These are phyloP conservation scores for Oxalis stricta DNA, from an alignment of 441 rosid species.

Conservation along the genomic window DNA sequence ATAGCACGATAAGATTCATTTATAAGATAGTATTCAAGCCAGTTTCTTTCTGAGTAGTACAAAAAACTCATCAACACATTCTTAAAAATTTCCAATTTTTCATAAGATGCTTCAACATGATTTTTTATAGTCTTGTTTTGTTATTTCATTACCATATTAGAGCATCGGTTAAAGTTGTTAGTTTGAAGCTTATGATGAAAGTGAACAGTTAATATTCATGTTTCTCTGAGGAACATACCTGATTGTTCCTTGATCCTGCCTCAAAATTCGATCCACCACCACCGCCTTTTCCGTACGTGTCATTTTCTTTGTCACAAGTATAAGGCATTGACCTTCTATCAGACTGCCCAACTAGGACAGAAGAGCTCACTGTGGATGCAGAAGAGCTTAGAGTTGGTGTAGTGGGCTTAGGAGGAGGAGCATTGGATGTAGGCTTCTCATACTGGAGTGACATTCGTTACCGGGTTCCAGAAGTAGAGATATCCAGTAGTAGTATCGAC, in stretches of 20 bases:
- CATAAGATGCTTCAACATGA: too few relatives aligned
- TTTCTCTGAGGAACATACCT: slow-evolving; percentile 20
- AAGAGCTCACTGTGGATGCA: too few relatives aligned
- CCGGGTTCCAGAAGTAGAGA: slow-evolving; percentile 87
- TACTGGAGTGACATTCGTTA: slow-evolving; percentile 85
- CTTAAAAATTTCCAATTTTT: too few relatives aligned
- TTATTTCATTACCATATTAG: neutral
- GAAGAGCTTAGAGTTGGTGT: slow-evolving; percentile 31
- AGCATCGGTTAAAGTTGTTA: too few relatives aligned
- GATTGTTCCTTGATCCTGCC: slow-evolving; percentile 22
- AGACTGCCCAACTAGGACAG: slow-evolving; percentile 42
- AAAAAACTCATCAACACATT: too few relatives aligned
- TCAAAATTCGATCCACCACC: slow-evolving; percentile 25
- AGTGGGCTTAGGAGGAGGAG: slow-evolving; percentile 22
- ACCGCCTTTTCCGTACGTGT: slow-evolving; percentile 23
- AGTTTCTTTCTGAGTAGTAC: too few relatives aligned
- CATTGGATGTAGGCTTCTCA: slow-evolving; percentile 39
- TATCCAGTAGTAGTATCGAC: slow-evolving; percentile 80
- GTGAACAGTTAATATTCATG: too few relatives aligned
- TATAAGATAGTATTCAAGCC: too few relatives aligned
- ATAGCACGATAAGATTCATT: too few relatives aligned
- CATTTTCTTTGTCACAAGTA: slow-evolving; percentile 39
- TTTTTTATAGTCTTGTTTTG: too few relatives aligned
- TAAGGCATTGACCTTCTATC: slow-evolving; percentile 20
- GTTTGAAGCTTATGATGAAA: too few relatives aligned